These are phyloP conservation scores for Penicillium coprophilum DNA, from an alignment of 495 filamentous ascomycete genomes.

Conservation along the genomic window DNA sequence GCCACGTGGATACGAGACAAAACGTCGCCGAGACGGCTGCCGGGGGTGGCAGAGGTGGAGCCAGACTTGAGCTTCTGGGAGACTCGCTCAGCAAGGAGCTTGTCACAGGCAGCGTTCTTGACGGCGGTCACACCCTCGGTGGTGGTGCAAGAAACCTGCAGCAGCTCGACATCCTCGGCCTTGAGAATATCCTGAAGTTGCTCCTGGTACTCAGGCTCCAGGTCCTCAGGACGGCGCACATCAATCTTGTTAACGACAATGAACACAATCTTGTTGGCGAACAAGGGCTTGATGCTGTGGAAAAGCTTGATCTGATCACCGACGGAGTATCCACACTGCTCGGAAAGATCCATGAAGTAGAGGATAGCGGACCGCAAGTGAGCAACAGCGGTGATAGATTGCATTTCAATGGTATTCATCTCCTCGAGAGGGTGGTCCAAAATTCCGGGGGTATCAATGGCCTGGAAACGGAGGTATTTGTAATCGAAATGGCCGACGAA, in stretches of 20 bases:
- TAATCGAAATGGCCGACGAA: slow-evolving; percentile 99
- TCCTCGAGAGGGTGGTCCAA: slow-evolving; percentile 97
- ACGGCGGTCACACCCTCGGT: slow-evolving; percentile 91
- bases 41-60: slow-evolving; percentile 65
- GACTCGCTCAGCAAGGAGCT: slow-evolving; percentile 86
- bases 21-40: slow-evolving; percentile 80
- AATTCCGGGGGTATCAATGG: slow-evolving; percentile 89
- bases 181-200: slow-evolving; percentile 78
- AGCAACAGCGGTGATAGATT: slow-evolving; percentile 94
- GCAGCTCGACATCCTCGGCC: slow-evolving; percentile 82
- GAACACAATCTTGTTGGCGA: slow-evolving; percentile 95
- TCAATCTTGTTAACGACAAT: slow-evolving; percentile 98
- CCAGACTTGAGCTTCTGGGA: slow-evolving; percentile 94
- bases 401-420: slow-evolving; percentile 99
- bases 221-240: slow-evolving; percentile 79
- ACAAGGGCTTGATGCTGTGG: slow-evolving; percentile 92
- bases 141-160: slow-evolving; percentile 91
- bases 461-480: slow-evolving; percentile 93
- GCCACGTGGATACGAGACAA: slow-evolving; percentile 94
- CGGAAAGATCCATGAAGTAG: slow-evolving; percentile 98
- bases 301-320: slow-evolving; percentile 88
- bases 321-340: slow-evolving; percentile 96
- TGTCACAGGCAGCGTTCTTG: slow-evolving; percentile 92
- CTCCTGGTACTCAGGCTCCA: slow-evolving; percentile 76
- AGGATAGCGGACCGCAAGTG: slow-evolving; percentile 91